Evolutionary conservation across 352 stramenopile species (phyloP), one percentile per base, ranked within the genome.

Genomic region (Pythium plurisporium): DNA sequence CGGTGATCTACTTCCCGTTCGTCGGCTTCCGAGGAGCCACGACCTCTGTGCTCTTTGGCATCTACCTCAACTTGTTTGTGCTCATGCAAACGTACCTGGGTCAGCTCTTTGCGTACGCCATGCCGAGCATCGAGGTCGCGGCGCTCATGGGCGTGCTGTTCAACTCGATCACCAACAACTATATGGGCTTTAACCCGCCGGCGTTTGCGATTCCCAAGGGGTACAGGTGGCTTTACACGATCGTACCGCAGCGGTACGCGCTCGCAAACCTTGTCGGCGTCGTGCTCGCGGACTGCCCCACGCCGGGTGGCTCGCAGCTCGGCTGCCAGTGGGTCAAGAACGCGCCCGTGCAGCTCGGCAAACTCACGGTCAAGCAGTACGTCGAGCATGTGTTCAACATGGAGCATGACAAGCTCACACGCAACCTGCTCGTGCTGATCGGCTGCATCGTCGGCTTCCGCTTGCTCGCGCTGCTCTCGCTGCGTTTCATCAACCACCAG

Each of bases 401-500:
- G 63, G 49, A 64, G 42, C 46, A 67, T 34, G 57, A 67, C 46
- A 19, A 70, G 4, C 51, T 70, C 33, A n/a, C 14, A n/a, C 43
- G 47, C 30, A 58, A 70, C 42, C 29, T 70, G 8, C 22, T 30
- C 30, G 38, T 70, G 52, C 12, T 64, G 11, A 44, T 70, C n/a
- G 54, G 38, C 12, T 58, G 40, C 49, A 86, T 82, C 34, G 23
- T 76, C 38, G 59, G 48, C 26, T 67, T 82, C 22, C 59, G 72
- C 29, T 31, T 84, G 4, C 58, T 84, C 3, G 70, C 69, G 27
- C 47, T 82, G 15, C 43, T 86, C 14, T 62, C 67, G 22, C 54
- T 83, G 51, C 66, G 71, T 7, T 83, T 70, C 45, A 47, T 83
- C 36, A 81, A 79, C 43, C 72, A 84, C 52, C 73, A 84, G 55